phyloP scores from a whole-genome alignment of 2,329 filamentous ascomycete genomes.

The Diaporthe capsici region DNA sequence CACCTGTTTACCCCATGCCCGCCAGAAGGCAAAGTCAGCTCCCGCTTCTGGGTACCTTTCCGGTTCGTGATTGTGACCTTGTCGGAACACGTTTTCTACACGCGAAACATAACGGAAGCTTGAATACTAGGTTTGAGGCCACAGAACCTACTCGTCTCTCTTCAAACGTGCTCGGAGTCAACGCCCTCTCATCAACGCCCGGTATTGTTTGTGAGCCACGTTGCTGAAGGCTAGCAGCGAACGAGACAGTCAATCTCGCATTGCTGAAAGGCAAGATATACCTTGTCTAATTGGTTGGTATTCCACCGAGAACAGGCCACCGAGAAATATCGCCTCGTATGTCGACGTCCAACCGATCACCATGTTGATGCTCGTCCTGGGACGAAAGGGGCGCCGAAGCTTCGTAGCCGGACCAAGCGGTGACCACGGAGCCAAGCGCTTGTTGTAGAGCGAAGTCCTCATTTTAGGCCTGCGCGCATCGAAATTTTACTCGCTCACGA shows the following conservation, averaged over 20 bases:
- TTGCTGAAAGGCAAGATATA: not conserved
- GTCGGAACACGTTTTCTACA: not conserved
- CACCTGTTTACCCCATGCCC: not conserved
- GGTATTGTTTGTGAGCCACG: not conserved
- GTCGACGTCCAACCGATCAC: conserved; percentile 19
- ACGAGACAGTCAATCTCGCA: not conserved
- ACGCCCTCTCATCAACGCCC: conserved; percentile 26
- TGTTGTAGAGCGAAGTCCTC: not conserved
- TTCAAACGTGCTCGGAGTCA: conserved; percentile 12
- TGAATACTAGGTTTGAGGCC: conserved; percentile 21
- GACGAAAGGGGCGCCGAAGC: conserved; percentile 19
- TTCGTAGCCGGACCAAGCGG: conserved; percentile 1
- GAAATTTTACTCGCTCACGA: conserved; percentile 15
- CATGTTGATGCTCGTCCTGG: conserved; percentile 22
- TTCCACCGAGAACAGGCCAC: not conserved
- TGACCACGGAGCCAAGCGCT: not conserved
- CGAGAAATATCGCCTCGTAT: not conserved
- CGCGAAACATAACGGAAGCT: conserved; percentile 26
- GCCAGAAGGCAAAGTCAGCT: not conserved
- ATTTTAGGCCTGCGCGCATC: conserved; percentile 17
- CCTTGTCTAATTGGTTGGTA: conserved; percentile 1
- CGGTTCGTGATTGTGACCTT: not conserved
- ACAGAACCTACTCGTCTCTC: conserved; percentile 8
- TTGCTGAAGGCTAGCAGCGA: not conserved
- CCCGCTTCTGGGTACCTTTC: not conserved